phyloP scores from a whole-genome alignment of 2,329 filamentous ascomycete species.

The Phialophora chinensis region DNA sequence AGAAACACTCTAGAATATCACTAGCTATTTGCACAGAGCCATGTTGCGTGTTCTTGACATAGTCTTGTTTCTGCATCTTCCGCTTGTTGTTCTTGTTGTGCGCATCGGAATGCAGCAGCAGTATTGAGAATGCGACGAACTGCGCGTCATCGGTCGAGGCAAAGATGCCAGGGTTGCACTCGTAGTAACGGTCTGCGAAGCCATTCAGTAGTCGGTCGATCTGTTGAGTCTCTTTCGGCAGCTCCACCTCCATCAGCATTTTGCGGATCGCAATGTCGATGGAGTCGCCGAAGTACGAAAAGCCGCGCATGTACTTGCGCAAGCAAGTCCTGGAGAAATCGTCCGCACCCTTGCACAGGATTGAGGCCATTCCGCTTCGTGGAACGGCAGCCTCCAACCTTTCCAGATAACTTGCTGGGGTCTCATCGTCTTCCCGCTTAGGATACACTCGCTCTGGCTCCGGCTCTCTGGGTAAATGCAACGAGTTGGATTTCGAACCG shows the following conservation, averaged over 20 bases:
- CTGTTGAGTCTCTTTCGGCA: constrained; percentile 97
- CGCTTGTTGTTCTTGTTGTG: constrained; percentile 99
- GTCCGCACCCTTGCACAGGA: constrained; percentile 85
- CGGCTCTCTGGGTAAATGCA: constrained; percentile 76
- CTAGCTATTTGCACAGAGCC: constrained; percentile 79
- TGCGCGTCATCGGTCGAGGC: constrained; percentile 78
- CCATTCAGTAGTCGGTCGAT: constrained; percentile 93
- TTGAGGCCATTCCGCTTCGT: constrained; percentile 80
- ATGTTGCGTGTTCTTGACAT: constrained; percentile 90
- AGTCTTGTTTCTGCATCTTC: constrained; percentile 97
- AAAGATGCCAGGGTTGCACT: constrained; percentile 97
- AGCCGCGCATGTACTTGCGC: constrained; percentile 92
- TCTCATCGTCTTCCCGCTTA: constrained; percentile 83
- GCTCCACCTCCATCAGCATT: constrained; percentile 91
- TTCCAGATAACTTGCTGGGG: constrained; percentile 84
- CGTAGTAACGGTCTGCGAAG: constrained; percentile 95
- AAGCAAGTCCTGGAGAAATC: constrained; percentile 81
- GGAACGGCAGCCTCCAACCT: constrained; percentile 81
- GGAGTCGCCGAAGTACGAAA: constrained; percentile 93
- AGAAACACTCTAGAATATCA: constrained; percentile 93
- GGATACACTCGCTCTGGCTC: constrained; percentile 67
- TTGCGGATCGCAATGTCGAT: constrained; percentile 98
- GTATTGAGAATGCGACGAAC: constrained; percentile 93
- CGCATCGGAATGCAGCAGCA: constrained; percentile 97
- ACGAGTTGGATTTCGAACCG: constrained; percentile 80